Evolutionary conservation across 208 protist genomes (phyloP).

Genomic region (Kentomonas sorsogonicus): DNA sequence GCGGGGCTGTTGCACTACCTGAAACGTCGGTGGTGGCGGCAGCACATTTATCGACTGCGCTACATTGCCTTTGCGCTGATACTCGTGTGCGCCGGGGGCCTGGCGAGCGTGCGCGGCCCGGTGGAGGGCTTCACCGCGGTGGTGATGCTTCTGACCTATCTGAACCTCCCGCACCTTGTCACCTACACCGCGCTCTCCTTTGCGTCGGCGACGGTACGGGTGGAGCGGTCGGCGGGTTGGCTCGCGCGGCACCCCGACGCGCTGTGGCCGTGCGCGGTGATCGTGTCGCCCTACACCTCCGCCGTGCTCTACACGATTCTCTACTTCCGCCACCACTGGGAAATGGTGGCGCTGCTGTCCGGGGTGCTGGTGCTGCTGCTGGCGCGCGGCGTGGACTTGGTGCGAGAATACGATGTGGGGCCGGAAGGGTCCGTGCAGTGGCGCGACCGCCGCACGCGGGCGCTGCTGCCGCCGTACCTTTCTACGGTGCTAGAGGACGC

Average conservation of each 20-base stretch:
- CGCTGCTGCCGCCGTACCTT: conserved; percentile 42
- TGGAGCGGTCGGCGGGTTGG: conserved; percentile 51
- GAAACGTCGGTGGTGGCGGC: conserved; percentile 78
- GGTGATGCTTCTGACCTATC: conserved; percentile 56
- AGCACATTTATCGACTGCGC: conserved; percentile 68
- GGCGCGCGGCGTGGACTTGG: conserved; percentile 56
- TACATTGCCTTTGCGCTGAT: conserved; percentile 61
- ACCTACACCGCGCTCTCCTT: conserved; percentile 50
- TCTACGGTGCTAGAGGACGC: conserved; percentile 66
- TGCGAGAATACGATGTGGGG: conserved; percentile 71
- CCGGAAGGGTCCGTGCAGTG: conserved; percentile 63
- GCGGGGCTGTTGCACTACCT: no score
- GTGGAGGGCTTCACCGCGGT: conserved; percentile 43
- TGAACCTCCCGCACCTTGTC: conserved; percentile 66
- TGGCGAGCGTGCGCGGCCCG: conserved; percentile 29
- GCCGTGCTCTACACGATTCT: conserved; percentile 47
- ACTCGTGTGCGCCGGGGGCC: conserved; percentile 21
- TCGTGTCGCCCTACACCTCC: conserved; percentile 47
- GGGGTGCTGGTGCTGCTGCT: conserved; percentile 47
- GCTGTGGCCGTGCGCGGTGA: conserved; percentile 27
- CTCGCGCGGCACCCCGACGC: conserved; percentile 57
- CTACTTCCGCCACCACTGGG: conserved; percentile 51
- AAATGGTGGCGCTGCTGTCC: conserved; percentile 42
- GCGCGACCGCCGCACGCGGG: conserved; percentile 22
- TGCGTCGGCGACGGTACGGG: conserved; percentile 35